Base-by-base conservation (phyloP, 768 basidiomycete species). In the Xerocomellus dryophilus region DNA sequence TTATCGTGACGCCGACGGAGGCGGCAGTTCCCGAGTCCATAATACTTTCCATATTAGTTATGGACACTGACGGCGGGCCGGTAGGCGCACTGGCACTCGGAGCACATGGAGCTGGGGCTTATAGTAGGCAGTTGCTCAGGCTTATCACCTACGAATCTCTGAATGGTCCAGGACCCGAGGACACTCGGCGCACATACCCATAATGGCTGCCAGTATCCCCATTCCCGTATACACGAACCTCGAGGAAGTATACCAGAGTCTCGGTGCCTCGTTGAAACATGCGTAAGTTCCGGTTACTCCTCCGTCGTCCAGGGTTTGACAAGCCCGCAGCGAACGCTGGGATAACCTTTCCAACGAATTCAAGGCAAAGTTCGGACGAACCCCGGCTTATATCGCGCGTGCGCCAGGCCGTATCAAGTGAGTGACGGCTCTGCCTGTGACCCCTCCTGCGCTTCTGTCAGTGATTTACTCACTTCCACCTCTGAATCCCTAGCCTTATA, bases 371-470 rank as follows among this genome's bases (percentile, higher is more conserved):
- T 91, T 88, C 59, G 86, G 86, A 6, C 75, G 76, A 56, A 81
- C 79, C 48, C 88, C 90, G 12, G 73, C 80, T 5, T 85, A 85
- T 59, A 88, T 92, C 61, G 81, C 81, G 7, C 75, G 89, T 63
- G 89, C 90, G 6, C 90, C 90, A 1, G 90, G 90, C 7, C 80
- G 90, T 56, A 84, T 93, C 44, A 92, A 93, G 88, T 89, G 61
- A 56, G 74, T 63, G 25, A 10, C 12, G 2, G 38, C 31, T 15
- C 34, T 8, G 12, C 12, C 9, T 23, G 25, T n/a, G 12, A 27
- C n/a, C 6, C 25, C 25, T 25, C 25, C 15, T n/a, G 36, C 8
- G 2, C 35, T 31, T 46, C 23, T 27, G 27, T 12, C 25, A 5
- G 17, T 23, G n/a, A 43, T 45, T 27, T 20, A 43, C 47, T 36